Evolutionary conservation across 805 yeast genomes (phyloP), one percentile per base, ranked within the genome.

Genomic region (Teunomyces tritomae): DNA sequence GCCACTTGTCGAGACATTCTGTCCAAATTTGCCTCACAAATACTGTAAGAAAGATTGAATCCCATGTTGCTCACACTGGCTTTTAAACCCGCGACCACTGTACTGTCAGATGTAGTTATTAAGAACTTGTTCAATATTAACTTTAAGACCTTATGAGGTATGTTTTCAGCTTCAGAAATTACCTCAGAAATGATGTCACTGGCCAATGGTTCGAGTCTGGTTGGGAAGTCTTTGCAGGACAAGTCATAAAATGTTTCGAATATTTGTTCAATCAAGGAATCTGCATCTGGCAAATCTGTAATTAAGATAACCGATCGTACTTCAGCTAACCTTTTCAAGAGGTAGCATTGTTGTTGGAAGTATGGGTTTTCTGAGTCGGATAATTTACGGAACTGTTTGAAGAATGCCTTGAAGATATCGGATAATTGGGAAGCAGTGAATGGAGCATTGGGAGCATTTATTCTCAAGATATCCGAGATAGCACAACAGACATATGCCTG

Each of bases 391-490:
- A 91, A 79, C 59, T 87, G 90, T 26, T 67, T 62, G 50, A 85
- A 75, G 57, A 89, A 80, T 6, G 87, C 71, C 53, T 76, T 79
- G 68, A 90, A 89, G 14, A 89, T 77, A 3, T 73, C 83, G 0
- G 82, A 70, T 33, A 90, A 70, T 54, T 85, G 84, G 1, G 69
- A 52, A 20, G 83, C 82, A 1, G 86, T 80, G 64, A 78, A 90
- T 3, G 97, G 97, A 5, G 96, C 96, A 61, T 90, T 88, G 0
- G 97, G 97, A 0, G 96, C 97, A 57, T 77, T 85, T 11, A 91
- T 63, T 49, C 96, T 73, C 36, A 90, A 65, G 8, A 91, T 71
- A 61, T 90, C 96, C 5, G 89, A 75, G 6, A 89, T 52, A 52
- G 94, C 83, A 58, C 95, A 85, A 6, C 94, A 83, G 1, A 78